Evolutionary conservation across 2,329 filamentous ascomycete genomes (phyloP).

Genomic region (Fusarium penzigii): DNA sequence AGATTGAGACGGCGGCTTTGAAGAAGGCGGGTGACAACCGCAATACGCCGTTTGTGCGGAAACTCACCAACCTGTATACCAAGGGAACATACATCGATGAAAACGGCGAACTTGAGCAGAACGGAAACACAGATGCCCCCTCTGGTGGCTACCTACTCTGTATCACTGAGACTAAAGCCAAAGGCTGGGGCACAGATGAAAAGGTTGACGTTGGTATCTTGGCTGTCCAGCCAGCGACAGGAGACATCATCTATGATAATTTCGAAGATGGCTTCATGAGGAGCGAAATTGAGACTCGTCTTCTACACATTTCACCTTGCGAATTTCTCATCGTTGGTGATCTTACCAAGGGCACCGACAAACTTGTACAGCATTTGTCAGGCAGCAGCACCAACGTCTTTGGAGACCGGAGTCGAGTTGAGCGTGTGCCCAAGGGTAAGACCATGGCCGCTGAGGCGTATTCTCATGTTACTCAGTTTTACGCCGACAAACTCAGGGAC

Average conservation of each 20-base stretch:
- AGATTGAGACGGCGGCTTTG: slow-evolving; percentile 91
- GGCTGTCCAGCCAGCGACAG: slow-evolving; percentile 92
- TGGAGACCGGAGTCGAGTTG: slow-evolving; percentile 84
- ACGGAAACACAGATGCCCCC: slow-evolving; percentile 46
- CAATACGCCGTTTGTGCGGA: slow-evolving; percentile 87
- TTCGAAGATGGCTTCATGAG: slow-evolving; percentile 99
- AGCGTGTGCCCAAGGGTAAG: slow-evolving; percentile 73
- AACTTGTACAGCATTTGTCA: slow-evolving; percentile 86
- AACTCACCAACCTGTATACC: slow-evolving; percentile 95
- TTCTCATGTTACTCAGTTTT: slow-evolving; percentile 90
- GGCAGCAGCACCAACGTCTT: slow-evolving; percentile 90
- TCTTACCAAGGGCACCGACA: slow-evolving; percentile 87
- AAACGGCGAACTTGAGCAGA: slow-evolving; percentile 71
- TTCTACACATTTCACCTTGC: slow-evolving; percentile 92
- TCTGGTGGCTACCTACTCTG: slow-evolving; percentile 88
- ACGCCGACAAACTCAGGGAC: slow-evolving; percentile 79
- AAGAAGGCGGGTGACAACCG: slow-evolving; percentile 95
- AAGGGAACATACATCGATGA: slow-evolving; percentile 98
- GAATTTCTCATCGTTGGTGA: slow-evolving; percentile 93
- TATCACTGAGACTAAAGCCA: slow-evolving; percentile 82
- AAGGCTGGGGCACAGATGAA: slow-evolving; percentile 82
- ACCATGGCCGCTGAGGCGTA: slow-evolving; percentile 83
- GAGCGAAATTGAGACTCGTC: slow-evolving; percentile 90
- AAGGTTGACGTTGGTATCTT: slow-evolving; percentile 90
- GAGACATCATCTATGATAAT: slow-evolving; percentile 92